phyloP scores from a whole-genome alignment of 2,329 filamentous ascomycete species.

The Ceratocystis colombiana region DNA sequence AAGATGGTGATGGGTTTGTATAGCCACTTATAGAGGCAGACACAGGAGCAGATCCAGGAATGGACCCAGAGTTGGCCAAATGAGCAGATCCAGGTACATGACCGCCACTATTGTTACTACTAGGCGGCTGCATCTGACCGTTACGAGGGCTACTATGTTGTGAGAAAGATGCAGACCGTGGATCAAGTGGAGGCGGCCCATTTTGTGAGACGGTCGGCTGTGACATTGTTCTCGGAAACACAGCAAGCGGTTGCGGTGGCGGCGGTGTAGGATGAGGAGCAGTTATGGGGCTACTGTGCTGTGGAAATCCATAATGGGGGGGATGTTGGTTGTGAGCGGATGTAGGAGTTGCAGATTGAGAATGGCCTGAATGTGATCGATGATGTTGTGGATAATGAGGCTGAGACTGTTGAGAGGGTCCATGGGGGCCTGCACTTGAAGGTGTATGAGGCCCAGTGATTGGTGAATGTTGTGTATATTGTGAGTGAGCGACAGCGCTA shows the following conservation, averaged over 20 bases:
- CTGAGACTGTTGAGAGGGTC: conserved; percentile 22
- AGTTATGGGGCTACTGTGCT: conserved; percentile 45
- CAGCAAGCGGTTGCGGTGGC: conserved; percentile 22
- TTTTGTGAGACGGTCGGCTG: conserved; percentile 47
- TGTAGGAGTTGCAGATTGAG: conserved; percentile 47
- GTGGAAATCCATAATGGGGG: conserved; percentile 33
- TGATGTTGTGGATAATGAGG: conserved; percentile 35
- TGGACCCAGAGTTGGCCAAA: conserved; percentile 14
- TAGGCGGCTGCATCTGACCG: conserved; percentile 11
- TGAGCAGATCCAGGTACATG: conserved; percentile 7
- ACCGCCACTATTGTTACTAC: not conserved
- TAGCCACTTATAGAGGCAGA: not conserved
- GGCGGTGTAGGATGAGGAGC: conserved; percentile 36
- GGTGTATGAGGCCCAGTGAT: not conserved
- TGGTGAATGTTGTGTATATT: conserved; percentile 21
- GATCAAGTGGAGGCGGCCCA: conserved; percentile 33
- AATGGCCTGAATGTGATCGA: conserved; percentile 49
- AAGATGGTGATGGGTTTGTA: conserved; percentile 5
- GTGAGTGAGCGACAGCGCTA: conserved; percentile 32
- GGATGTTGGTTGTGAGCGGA: conserved; percentile 50
- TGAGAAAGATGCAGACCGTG: conserved; percentile 22
- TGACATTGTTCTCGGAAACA: conserved; percentile 38
- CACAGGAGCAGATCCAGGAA: not conserved
- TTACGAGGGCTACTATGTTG: conserved; percentile 20
- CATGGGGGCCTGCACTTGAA: conserved; percentile 5